Evolutionary conservation across 768 basidiomycete species (phyloP).

Genomic region (Boletus barrowsii): DNA sequence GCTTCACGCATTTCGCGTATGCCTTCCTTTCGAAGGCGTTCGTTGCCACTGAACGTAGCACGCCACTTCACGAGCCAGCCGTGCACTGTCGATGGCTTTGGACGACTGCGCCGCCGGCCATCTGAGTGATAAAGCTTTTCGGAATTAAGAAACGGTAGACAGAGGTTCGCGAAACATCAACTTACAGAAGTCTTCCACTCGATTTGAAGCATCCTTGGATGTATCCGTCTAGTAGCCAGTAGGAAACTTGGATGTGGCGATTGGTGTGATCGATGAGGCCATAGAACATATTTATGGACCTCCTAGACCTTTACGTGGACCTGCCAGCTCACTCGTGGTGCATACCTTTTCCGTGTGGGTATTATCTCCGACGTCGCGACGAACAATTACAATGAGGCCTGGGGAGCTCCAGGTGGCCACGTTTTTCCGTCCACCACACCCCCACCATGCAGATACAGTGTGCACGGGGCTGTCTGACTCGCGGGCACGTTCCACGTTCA

Average conservation of each 20-base stretch:
- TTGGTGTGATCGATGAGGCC: constrained; percentile 3
- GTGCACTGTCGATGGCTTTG: constrained; percentile 59
- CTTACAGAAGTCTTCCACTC: constrained; percentile 35
- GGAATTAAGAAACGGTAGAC: neutral
- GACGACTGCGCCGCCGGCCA: constrained; percentile 44
- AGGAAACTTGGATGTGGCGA: constrained; percentile 7
- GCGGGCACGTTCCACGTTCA: constrained; percentile 7
- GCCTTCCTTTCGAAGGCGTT: constrained; percentile 59
- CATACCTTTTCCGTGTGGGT: constrained; percentile 16
- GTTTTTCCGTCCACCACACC: constrained; percentile 8
- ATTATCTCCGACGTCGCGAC: constrained; percentile 14
- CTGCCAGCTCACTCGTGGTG: neutral
- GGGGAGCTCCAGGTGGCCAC: neutral
- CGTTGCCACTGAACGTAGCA: constrained; percentile 65
- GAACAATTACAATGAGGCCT: constrained; percentile 1
- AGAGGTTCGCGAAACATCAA: constrained; percentile 1
- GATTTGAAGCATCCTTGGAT: constrained; percentile 26
- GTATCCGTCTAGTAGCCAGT: constrained; percentile 8
- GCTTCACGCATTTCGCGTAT: constrained; percentile 71
- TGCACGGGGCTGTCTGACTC: constrained; percentile 2
- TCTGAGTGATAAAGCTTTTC: constrained; percentile 33
- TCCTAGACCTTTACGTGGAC: neutral
- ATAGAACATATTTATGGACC: constrained; percentile 24
- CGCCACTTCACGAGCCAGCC: constrained; percentile 81
- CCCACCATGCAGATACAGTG: neutral